These are phyloP conservation scores for Rhodotorula babjevae DNA, from an alignment of 768 basidiomycete species.

Conservation along the genomic window DNA sequence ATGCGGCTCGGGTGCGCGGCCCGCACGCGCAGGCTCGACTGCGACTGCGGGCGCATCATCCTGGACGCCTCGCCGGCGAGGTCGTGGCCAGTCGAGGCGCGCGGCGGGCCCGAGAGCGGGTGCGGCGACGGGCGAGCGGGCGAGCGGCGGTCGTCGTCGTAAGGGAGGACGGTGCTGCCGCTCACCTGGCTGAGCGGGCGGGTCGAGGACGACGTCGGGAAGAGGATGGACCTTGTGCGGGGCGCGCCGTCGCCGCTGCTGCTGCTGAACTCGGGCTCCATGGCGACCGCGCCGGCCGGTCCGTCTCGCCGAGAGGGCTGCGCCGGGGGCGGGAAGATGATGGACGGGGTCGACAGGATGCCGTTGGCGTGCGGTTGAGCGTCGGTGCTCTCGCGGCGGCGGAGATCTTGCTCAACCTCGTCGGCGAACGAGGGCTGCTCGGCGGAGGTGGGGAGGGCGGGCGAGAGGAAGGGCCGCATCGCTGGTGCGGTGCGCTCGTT, in stretches of 20 bases:
- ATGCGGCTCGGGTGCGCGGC: not conserved
- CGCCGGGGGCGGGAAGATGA: not conserved
- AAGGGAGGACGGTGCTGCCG: not conserved
- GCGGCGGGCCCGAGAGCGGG: not conserved
- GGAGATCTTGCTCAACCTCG: conserved; percentile 18
- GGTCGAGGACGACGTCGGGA: not conserved
- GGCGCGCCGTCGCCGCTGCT: too few relatives aligned
- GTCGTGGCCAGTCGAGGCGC: not conserved
- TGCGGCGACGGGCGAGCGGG: not conserved
- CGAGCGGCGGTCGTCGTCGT: not conserved
- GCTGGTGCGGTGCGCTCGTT: too few relatives aligned
- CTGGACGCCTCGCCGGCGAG: too few relatives aligned
- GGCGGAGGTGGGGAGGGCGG: not conserved
- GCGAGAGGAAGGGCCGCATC: not conserved
- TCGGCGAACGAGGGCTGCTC: conserved; percentile 9
- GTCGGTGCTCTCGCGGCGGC: not conserved
- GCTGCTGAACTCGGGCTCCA: too few relatives aligned
- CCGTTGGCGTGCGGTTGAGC: not conserved
- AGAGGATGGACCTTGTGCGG: not conserved
- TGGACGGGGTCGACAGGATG: not conserved
- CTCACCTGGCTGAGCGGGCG: not conserved
- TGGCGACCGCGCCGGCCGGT: too few relatives aligned
- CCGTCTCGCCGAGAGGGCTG: not conserved
- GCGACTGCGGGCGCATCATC: not conserved
- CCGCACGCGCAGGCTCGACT: not conserved